phyloP scores from a whole-genome alignment of 768 basidiomycete species.

The Boletellus sp. region DNA sequence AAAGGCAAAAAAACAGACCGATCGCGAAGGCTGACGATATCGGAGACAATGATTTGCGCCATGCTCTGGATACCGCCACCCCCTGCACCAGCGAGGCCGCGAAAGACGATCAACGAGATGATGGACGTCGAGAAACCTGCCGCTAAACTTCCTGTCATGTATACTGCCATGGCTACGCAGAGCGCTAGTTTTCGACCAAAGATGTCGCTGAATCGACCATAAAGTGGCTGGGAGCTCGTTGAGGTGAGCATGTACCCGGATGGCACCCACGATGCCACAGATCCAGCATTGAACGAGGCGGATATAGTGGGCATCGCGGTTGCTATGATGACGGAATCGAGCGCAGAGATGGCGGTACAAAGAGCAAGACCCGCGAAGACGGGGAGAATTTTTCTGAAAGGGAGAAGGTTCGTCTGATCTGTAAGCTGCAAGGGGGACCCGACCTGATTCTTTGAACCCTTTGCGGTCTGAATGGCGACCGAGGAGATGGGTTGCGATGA shows the following conservation, averaged over 20 bases:
- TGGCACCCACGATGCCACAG: constrained; percentile 59
- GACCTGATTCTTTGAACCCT: background rate
- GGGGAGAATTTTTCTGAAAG: constrained; percentile 57
- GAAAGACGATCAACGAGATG: constrained; percentile 63
- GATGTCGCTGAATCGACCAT: constrained; percentile 63
- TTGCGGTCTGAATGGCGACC: background rate
- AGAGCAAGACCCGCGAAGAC: constrained; percentile 60
- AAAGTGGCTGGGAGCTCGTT: constrained; percentile 37
- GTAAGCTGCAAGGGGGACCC: constrained; percentile 36
- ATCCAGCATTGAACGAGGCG: constrained; percentile 52
- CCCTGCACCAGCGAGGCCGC: constrained; percentile 66
- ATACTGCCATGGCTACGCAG: constrained; percentile 55
- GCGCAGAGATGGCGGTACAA: constrained; percentile 56
- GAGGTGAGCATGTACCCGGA: constrained; percentile 68
- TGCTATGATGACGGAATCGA: constrained; percentile 72
- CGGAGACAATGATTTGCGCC: constrained; percentile 67
- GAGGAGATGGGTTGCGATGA: constrained; percentile 5
- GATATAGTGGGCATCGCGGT: constrained; percentile 74
- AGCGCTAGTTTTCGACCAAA: constrained; percentile 64
- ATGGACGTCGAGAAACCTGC: constrained; percentile 67
- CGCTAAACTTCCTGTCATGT: constrained; percentile 61
- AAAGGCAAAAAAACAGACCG: constrained; percentile 35
- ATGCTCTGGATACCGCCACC: constrained; percentile 70
- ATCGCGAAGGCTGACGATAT: constrained; percentile 67
- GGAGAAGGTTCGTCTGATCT: constrained; percentile 76